Conservation (phyloP, 208 protist species). For the Leishmania aethiopica region DNA sequence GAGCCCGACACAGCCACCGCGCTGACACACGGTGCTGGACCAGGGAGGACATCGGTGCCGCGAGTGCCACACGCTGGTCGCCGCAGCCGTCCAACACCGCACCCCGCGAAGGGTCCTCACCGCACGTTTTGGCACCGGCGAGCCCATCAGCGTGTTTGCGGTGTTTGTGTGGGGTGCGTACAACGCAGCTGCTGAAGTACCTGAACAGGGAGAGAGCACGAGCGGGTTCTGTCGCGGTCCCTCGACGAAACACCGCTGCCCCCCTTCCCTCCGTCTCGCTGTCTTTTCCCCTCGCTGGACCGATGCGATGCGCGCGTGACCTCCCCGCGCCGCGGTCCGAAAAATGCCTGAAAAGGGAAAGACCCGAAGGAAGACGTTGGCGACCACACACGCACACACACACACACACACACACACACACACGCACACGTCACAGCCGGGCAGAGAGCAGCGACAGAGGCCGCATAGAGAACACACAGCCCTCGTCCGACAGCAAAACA, state of each 20-base stretch:
- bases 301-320: not conserved
- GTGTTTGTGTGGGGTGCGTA: not conserved
- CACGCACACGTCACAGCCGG: not conserved
- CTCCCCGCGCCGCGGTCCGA: too few species aligned
- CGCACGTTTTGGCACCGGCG: not conserved
- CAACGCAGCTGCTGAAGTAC: not conserved
- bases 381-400: too few species aligned
- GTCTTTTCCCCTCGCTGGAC: not conserved
- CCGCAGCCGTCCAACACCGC: not conserved
- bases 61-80: not conserved
- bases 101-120: not conserved
- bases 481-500: not conserved
- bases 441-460: not conserved
- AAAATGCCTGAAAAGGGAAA: too few species aligned
- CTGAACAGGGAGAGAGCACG: not conserved
- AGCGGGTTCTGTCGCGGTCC: not conserved
- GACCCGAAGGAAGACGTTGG: too few species aligned
- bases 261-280: not conserved
- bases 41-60: not conserved
- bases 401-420: not conserved
- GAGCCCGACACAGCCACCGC: not conserved
- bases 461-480: not conserved
- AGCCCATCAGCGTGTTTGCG: not conserved
- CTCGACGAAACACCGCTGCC: too few species aligned
- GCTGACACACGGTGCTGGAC: not conserved